Evolutionary conservation across 148 eudicot species (phyloP).

Genomic region (Vaccinium darrowii): DNA sequence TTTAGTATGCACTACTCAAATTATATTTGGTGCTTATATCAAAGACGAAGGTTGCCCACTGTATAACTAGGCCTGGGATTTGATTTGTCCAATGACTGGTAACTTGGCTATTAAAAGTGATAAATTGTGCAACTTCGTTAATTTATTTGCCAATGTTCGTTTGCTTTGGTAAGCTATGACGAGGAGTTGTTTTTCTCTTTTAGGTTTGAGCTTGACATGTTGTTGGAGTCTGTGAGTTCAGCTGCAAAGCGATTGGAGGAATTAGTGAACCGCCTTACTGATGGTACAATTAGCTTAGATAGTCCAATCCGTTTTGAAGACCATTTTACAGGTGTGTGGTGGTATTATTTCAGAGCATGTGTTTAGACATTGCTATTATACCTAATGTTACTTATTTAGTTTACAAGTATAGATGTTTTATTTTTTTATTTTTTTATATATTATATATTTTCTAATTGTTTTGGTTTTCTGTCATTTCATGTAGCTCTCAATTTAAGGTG

Average conservation of each 20-base stretch:
- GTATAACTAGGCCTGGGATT: background rate
- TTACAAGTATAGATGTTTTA: background rate
- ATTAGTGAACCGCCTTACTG: slow-evolving; percentile 57
- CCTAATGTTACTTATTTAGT: background rate
- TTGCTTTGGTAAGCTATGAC: slow-evolving; percentile 7
- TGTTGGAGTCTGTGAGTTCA: slow-evolving; percentile 88
- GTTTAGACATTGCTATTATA: background rate
- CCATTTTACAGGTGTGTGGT: slow-evolving; percentile 64
- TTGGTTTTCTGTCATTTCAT: slow-evolving; percentile 20
- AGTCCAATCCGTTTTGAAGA: slow-evolving; percentile 66
- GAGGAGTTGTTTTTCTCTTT: slow-evolving; percentile 17
- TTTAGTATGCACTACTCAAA: background rate
- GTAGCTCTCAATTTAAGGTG: slow-evolving; percentile 87
- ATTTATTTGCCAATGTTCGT: background rate
- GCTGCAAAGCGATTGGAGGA: slow-evolving; percentile 82
- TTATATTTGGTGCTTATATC: background rate
- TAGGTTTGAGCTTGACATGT: slow-evolving; percentile 98
- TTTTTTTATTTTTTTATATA: background rate
- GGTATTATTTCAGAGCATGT: slow-evolving; percentile 4
- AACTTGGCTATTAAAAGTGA: background rate
- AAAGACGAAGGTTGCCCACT: background rate
- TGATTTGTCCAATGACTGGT: background rate
- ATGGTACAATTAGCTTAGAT: slow-evolving; percentile 44
- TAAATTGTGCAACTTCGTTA: background rate
- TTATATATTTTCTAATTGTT: background rate